Conservation (phyloP, 139 green algal species). For the Auxenochlorella protothecoides region DNA sequence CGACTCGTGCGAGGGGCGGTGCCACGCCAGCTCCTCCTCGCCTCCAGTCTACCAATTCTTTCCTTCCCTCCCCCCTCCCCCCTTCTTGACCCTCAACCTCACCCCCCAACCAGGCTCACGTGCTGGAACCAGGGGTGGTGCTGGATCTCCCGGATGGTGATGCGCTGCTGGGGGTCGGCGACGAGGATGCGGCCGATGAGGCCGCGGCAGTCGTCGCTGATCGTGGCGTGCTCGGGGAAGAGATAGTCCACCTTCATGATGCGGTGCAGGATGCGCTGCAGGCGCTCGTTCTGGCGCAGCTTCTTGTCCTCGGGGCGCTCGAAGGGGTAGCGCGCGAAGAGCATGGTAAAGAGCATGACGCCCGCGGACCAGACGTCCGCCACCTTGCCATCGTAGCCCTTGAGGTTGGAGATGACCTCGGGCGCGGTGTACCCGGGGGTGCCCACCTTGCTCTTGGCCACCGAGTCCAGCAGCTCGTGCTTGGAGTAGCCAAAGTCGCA, state of each 20-base stretch:
- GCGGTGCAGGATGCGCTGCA: conserved; percentile 35
- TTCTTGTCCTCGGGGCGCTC: conserved; percentile 37
- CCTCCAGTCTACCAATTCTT: too few species aligned
- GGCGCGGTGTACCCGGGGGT: conserved; percentile 46
- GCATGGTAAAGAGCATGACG: conserved; percentile 82
- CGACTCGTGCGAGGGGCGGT: too few species aligned
- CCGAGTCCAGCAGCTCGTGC: conserved; percentile 54
- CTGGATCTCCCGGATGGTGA: conserved; percentile 36
- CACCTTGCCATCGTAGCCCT: conserved; percentile 39
- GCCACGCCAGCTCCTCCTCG: too few species aligned
- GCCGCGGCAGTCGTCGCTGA: conserved; percentile 30
- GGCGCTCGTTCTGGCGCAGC: conserved; percentile 12
- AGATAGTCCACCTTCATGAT: conserved; percentile 45
- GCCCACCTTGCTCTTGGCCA: conserved; percentile 40
- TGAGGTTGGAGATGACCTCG: conserved; percentile 41
- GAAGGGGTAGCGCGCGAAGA: conserved; percentile 55
- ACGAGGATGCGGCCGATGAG: conserved; percentile 32
- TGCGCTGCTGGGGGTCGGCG: conserved; percentile 19
- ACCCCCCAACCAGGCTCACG: background rate
- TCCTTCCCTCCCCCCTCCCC: too few species aligned
- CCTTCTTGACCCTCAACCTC: too few species aligned
- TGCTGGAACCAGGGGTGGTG: conserved; percentile 40
- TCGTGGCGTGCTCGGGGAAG: conserved; percentile 22
- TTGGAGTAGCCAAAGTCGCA: conserved; percentile 89
- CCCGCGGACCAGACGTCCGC: conserved; percentile 42